Base-by-base conservation (phyloP, 805 yeast species). In the Pichia cabralensis region DNA sequence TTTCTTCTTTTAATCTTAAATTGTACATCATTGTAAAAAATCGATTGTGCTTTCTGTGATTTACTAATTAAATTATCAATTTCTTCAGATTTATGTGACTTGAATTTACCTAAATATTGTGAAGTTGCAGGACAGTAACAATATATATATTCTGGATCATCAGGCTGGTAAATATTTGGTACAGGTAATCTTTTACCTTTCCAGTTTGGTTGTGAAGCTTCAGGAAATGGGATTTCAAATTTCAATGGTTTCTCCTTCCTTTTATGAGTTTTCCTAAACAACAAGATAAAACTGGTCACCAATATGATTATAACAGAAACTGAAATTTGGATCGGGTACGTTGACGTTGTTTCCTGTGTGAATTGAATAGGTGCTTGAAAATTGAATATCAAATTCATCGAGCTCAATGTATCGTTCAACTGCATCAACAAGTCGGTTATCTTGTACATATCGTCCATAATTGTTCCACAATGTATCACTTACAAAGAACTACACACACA, bases 81-180 rank as follows among this genome's bases (percentile, higher is more conserved):
- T 30, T 85, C 92, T 4, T 67, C 69, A 30, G 63, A 65, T n/a
- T 79, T 60, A 37, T 75, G 71, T 2, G 84, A 76, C 31, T 67
- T 61, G 46, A 76, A 78, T 16, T 76, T 66, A 1, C 95, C 97
- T 44, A 89, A 63, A 42, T 63, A 76, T 58, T 85, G 96, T 22
- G 96, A 94, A 0, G 97, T 92, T 0, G 97, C 96, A 4, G 98
- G 98, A 60, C 98, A 89, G 55, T 83, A 80, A 41, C 88, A 74
- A 50, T 84, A 88, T 41, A 89, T 82, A 43, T 58, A 64, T 15
- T 62, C 65, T 3, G 89, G 82, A 35, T 80, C 86, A 17, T 69
- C 70, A 2, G 69, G 67, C 37, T 73, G 71, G 30, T 62, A 61
- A 4, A 83, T 64, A 11, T 74, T 62, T 11, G 80, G 69, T 0